Percentiles rank a stretch among this genome's conserved stretches.
These are phyloP conservation scores for Hippophae tibetana DNA, from an alignment of 306 rosid species.

Conservation along the genomic window DNA sequence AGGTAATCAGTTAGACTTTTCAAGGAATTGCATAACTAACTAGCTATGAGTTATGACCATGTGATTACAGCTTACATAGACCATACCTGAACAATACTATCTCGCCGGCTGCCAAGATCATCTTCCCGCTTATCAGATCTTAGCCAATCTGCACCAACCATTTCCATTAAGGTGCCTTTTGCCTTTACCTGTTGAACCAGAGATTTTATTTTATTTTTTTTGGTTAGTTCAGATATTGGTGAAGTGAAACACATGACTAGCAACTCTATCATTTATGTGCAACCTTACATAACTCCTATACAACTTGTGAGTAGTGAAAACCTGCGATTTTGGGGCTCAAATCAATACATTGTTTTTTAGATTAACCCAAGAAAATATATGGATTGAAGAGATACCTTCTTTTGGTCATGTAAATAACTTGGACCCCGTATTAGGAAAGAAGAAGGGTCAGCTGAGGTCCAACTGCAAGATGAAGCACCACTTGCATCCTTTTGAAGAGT, in stretches of 20 bases:
- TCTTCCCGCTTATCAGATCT: constrained; percentile 55
- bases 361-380: constrained; percentile 6
- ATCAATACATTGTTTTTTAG: neutral
- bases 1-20: constrained; percentile 2
- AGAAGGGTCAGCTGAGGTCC: constrained; percentile 75
- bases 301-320: neutral
- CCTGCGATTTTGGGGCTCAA: neutral
- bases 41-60: too few species aligned
- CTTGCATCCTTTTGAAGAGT: constrained; percentile 63
- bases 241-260: neutral
- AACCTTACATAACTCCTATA: too few species aligned
- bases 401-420: constrained; percentile 49
- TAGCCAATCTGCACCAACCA: constrained; percentile 88
- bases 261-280: too few species aligned
- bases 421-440: constrained; percentile 69
- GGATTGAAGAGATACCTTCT: constrained; percentile 37
- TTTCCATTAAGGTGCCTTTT: constrained; percentile 49
- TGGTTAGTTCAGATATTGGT: neutral
- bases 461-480: constrained; percentile 49
- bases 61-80: too few species aligned
- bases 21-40: neutral
- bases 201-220: constrained; percentile 1
- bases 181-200: constrained; percentile 52
- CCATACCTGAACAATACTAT: constrained; percentile 66
- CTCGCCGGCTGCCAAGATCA: constrained; percentile 55